phyloP scores from a whole-genome alignment of 2,329 filamentous ascomycete genomes.

The Diaporthe ampelina region DNA sequence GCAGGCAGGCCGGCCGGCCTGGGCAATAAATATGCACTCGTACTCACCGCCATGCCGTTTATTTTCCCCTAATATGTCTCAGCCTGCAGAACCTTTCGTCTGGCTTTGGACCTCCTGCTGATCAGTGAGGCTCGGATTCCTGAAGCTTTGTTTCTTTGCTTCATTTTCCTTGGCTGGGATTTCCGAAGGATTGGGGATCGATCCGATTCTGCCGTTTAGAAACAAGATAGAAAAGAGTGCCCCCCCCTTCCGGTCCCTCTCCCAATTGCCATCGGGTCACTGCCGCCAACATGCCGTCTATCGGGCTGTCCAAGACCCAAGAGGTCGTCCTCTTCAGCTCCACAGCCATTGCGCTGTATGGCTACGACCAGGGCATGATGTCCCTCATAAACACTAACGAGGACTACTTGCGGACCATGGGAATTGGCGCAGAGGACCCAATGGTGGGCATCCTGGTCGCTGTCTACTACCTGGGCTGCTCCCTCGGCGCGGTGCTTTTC shows the following conservation, averaged over 20 bases:
- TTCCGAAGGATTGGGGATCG: neutral
- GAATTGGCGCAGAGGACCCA: conserved; percentile 52
- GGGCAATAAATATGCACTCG: neutral
- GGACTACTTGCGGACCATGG: conserved; percentile 70
- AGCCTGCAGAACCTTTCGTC: neutral
- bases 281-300: conserved; percentile 27
- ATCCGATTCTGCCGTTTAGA: neutral
- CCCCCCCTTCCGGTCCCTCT: too few species aligned
- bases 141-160: neutral
- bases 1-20: neutral
- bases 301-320: conserved; percentile 50
- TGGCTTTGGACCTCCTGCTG: neutral
- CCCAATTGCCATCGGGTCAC: neutral
- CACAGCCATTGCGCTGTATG: conserved; percentile 54
- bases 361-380: conserved; percentile 55
- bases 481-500: conserved; percentile 60
- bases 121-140: neutral
- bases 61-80: neutral
- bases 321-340: conserved; percentile 55
- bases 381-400: conserved; percentile 53
- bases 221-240: neutral
- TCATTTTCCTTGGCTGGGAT: neutral
- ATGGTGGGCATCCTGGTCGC: conserved; percentile 64
- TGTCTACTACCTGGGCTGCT: conserved; percentile 72
- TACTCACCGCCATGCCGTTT: neutral